phyloP scores from a whole-genome alignment of 2,329 filamentous ascomycete species.

The Pseudocercospora crystallina region DNA sequence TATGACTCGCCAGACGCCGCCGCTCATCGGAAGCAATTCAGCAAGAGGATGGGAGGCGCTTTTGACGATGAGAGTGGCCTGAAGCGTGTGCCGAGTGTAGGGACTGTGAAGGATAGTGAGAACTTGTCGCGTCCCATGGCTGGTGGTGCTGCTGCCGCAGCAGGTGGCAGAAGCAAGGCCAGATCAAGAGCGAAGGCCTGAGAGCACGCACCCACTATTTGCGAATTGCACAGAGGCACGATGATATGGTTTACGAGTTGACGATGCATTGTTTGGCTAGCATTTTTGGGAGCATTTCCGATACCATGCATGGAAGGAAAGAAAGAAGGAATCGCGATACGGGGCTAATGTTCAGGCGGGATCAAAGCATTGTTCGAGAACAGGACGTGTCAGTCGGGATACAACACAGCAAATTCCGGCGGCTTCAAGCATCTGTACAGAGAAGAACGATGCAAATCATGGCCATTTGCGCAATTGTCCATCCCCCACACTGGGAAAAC shows the following conservation, averaged over 20 bases:
- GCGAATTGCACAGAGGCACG: too few species aligned
- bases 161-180: constrained; percentile 4
- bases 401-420: too few species aligned
- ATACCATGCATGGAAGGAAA: background rate
- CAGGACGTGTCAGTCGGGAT: too few species aligned
- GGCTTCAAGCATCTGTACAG: too few species aligned
- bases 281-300: background rate
- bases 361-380: too few species aligned
- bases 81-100: constrained; percentile 29
- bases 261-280: too few species aligned
- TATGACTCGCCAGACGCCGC: constrained; percentile 36
- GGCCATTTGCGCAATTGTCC: too few species aligned
- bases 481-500: too few species aligned
- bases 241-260: too few species aligned
- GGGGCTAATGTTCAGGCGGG: too few species aligned
- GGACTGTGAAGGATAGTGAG: constrained; percentile 33
- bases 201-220: background rate
- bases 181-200: constrained; percentile 11
- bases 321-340: background rate
- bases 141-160: constrained; percentile 7
- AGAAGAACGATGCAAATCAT: too few species aligned
- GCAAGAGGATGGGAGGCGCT: constrained; percentile 34
- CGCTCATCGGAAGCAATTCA: constrained; percentile 31
- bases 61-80: constrained; percentile 25
- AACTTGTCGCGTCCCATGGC: constrained; percentile 4